A percentile compares a stretch with the other conserved stretches of the same genome.
phyloP scores from a whole-genome alignment of 2,329 filamentous ascomycete genomes.

The Salinomyces thailandicus region DNA sequence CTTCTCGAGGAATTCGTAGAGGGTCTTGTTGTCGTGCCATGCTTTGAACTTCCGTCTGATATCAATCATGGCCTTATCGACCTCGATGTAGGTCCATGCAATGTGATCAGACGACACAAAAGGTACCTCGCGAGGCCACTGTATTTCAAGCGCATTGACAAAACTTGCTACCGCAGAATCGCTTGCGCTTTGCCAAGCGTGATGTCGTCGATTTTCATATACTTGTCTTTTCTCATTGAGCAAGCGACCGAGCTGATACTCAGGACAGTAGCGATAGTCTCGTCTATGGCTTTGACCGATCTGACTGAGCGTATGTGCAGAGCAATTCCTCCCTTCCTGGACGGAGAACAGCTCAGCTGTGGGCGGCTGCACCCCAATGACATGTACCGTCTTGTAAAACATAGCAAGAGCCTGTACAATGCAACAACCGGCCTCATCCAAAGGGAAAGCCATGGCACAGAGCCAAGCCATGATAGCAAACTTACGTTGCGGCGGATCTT shows the following conservation, averaged over 20 bases:
- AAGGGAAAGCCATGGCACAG: constrained; percentile 35
- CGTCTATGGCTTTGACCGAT: background rate
- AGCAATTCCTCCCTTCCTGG: background rate
- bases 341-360: constrained; percentile 22
- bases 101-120: background rate
- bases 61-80: constrained; percentile 6
- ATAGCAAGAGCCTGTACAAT: constrained; percentile 33
- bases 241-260: background rate
- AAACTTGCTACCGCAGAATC: constrained; percentile 1
- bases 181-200: constrained; percentile 2
- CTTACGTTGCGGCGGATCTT: constrained; percentile 1
- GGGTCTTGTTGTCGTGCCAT: constrained; percentile 12
- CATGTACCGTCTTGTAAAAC: constrained; percentile 29
- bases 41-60: constrained; percentile 7
- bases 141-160: constrained; percentile 2
- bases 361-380: constrained; percentile 29
- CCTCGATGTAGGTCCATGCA: constrained; percentile 9
- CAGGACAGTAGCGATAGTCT: background rate
- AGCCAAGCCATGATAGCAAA: constrained; percentile 16
- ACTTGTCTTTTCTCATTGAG: background rate
- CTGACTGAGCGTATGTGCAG: background rate
- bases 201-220: constrained; percentile 1
- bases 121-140: constrained; percentile 11
- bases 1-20: constrained; percentile 8
- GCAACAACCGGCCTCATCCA: constrained; percentile 27